Evolutionary conservation across 2,329 filamentous ascomycete species (phyloP).

Genomic region (Passalora sequoiae): DNA sequence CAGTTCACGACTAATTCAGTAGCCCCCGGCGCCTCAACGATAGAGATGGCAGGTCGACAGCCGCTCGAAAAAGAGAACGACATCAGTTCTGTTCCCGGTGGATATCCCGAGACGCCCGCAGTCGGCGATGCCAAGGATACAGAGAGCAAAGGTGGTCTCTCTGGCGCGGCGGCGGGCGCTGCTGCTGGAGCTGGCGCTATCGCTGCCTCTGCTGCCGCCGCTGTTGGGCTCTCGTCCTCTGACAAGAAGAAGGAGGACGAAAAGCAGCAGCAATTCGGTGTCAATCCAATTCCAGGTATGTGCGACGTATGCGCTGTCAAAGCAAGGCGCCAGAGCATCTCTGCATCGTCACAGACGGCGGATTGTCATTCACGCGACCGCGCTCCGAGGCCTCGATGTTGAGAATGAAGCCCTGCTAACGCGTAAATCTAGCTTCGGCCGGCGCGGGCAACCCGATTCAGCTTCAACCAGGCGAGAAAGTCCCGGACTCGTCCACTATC

Average conservation of each 20-base stretch:
- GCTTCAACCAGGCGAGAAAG: slow-evolving; percentile 70
- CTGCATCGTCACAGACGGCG: no score
- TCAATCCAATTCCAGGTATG: slow-evolving; percentile 51
- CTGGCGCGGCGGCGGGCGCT: slow-evolving; percentile 7
- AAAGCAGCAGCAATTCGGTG: slow-evolving; percentile 43
- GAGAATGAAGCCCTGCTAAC: neutral
- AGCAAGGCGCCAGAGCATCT: neutral
- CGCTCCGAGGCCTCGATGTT: neutral
- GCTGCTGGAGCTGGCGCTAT: slow-evolving; percentile 11
- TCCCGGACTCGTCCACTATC: slow-evolving; percentile 63
- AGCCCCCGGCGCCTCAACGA: slow-evolving; percentile 66
- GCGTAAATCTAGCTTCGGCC: slow-evolving; percentile 40
- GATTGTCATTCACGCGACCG: neutral
- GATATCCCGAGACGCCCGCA: slow-evolving; percentile 67
- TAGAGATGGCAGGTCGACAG: slow-evolving; percentile 61
- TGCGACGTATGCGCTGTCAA: neutral
- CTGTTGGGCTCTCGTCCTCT: slow-evolving; percentile 5
- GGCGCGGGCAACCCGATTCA: slow-evolving; percentile 71
- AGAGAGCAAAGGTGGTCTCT: slow-evolving; percentile 24
- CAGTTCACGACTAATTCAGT: slow-evolving; percentile 57
- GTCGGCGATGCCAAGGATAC: slow-evolving; percentile 34
- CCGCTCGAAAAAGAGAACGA: slow-evolving; percentile 46
- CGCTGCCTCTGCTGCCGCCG: slow-evolving; percentile 8
- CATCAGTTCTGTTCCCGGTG: slow-evolving; percentile 50
- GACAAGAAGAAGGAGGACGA: slow-evolving; percentile 11